These are phyloP conservation scores for Lumnitzera racemosa DNA, from an alignment of 345 rosid species.

Conservation along the genomic window DNA sequence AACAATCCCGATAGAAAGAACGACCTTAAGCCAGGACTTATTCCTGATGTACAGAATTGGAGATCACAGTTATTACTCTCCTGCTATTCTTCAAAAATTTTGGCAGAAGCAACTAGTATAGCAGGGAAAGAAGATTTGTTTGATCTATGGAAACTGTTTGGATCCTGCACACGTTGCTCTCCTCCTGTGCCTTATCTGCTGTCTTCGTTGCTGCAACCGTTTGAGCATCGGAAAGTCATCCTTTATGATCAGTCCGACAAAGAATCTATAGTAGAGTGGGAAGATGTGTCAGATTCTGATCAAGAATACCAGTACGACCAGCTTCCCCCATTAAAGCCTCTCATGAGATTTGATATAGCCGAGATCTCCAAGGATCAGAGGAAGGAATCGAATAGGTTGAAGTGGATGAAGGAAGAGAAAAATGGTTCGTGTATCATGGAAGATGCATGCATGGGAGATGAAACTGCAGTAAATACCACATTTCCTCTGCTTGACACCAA, in stretches of 20 bases:
- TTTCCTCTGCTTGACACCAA: conserved; percentile 28
- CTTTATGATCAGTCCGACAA: conserved; percentile 13
- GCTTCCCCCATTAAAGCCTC: conserved; percentile 43
- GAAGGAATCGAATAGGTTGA: conserved; percentile 37
- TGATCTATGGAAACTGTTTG: conserved; percentile 22
- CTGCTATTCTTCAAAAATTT: conserved; percentile 51
- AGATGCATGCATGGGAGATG: conserved; percentile 19
- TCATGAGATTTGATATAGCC: conserved; percentile 26
- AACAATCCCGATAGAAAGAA: conserved; percentile 33
- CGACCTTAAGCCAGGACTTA: conserved; percentile 20
- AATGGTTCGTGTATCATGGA: not conserved
- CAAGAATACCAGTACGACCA: conserved; percentile 13
- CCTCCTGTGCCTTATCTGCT: conserved; percentile 34
- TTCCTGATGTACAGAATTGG: conserved; percentile 42
- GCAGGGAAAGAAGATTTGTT: conserved; percentile 21
- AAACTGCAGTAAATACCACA: conserved; percentile 14
- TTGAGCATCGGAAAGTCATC: conserved; percentile 22
- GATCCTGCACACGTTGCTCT: conserved; percentile 13
- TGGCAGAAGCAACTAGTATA: conserved; percentile 28
- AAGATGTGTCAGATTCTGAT: conserved; percentile 20
- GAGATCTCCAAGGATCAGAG: conserved; percentile 33
- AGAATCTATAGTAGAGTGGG: conserved; percentile 25
- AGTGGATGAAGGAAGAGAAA: conserved; percentile 14
- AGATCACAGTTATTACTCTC: conserved; percentile 45
- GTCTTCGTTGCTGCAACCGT: conserved; percentile 38